A percentile compares a stretch with the other conserved stretches of the same genome.
phyloP scores from a whole-genome alignment of 306 rosid species.

The Abrus precatorius region DNA sequence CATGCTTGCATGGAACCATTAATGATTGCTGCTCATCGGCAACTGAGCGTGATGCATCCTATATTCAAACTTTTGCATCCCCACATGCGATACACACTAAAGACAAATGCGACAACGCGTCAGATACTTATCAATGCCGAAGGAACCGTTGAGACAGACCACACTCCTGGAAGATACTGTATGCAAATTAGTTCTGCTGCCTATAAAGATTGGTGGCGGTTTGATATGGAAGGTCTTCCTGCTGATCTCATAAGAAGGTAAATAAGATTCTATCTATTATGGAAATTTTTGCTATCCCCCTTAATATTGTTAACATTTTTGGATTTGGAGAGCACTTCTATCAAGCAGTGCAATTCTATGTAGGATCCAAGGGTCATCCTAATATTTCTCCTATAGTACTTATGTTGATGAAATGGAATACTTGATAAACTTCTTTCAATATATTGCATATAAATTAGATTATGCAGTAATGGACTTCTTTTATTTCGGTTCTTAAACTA shows the following conservation, averaged over 20 bases:
- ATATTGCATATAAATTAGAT: neutral
- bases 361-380: neutral
- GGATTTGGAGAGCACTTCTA: neutral
- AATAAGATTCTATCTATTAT: neutral
- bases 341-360: conserved; percentile 2
- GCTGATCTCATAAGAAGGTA: conserved; percentile 58
- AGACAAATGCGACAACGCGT: conserved; percentile 51
- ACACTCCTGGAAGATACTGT: conserved; percentile 51
- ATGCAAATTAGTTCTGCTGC: conserved; percentile 55
- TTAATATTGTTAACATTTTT: neutral
- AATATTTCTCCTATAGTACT: neutral
- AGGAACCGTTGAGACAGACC: conserved; percentile 49
- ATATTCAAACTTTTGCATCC: conserved; percentile 58
- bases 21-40: conserved; percentile 57
- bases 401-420: neutral
- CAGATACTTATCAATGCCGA: conserved; percentile 48
- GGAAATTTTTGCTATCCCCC: neutral
- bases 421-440: neutral
- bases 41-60: conserved; percentile 63
- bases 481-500: neutral
- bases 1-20: conserved; percentile 60
- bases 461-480: neutral
- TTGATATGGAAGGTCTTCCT: conserved; percentile 55
- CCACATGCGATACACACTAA: conserved; percentile 56
- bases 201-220: conserved; percentile 54